Evolutionary conservation across 2,329 filamentous ascomycete species (phyloP), one percentile per base, ranked within the genome.

Genomic region (Parastagonospora nodorum): DNA sequence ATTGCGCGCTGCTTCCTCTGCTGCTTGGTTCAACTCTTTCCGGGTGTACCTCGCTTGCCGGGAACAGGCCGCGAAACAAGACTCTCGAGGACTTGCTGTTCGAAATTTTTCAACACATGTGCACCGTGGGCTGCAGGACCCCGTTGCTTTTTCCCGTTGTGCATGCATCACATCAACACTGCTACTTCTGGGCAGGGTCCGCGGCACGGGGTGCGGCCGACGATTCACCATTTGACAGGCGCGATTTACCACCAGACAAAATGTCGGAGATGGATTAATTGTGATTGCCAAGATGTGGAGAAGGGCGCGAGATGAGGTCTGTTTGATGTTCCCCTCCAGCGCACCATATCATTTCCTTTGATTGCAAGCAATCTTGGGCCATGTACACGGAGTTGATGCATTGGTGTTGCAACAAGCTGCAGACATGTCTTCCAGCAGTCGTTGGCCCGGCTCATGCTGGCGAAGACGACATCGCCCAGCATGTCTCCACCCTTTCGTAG

Each of bases 201-300:
- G 50, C 55, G 49, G 47, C 50, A 39, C 52, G 28, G 27, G 19
- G 19, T 3, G 19, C 35, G 35, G 14, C 37, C 15, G 19, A 28
- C 4, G 37, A 16, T 39, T 16, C 37, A 39, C 37, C 28, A 37
- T 12, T 40, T 40, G 37, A 40, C 24, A 40, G 24, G 12, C 6
- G 37, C 16, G 16, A 11, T 31, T 42, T 39, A 51, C 53, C 42
- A 45, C 39, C 40, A 48, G 37, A 32, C 49, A 47, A 42, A 45
- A 50, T 36, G 46, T 37, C 27, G 27, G 16, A 12, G 35, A 29
- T 24, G 35, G 30, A 36, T 31, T 41, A 24, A 27, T 48, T 3
- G 51, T 45, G 38, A 16, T 43, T 45, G 55, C 57, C 58, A 64
- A 63, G 48, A 39, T 59, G 55, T 64, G 63, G 63, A 61, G 63